Percentiles rank a stretch among this genome's conserved stretches.
These are phyloP conservation scores for Pseudonectria foliicola DNA, from an alignment of 2,329 filamentous ascomycete genomes.

Conservation along the genomic window DNA sequence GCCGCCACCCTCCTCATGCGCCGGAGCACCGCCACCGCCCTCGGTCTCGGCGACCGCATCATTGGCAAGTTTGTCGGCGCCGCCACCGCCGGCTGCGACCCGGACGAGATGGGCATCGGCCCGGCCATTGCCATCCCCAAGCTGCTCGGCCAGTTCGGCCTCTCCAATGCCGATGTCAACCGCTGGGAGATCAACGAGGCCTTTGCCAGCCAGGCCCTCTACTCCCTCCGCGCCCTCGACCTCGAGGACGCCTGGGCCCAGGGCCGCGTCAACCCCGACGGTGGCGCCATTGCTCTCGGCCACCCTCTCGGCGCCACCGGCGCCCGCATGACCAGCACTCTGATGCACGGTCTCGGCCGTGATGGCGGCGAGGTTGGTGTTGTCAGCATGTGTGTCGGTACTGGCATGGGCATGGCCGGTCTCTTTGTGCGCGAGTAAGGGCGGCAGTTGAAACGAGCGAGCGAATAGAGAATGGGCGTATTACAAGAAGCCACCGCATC, in stretches of 20 bases:
- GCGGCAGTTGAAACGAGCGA: too few relatives aligned
- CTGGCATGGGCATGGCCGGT: constrained; percentile 70
- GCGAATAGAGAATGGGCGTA: too few relatives aligned
- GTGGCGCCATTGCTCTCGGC: constrained; percentile 88
- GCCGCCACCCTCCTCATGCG: constrained; percentile 80
- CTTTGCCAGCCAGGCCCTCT: constrained; percentile 58
- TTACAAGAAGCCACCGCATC: too few relatives aligned
- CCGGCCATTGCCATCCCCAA: constrained; percentile 82
- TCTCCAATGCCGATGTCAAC: constrained; percentile 62
- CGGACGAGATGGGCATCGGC: constrained; percentile 92
- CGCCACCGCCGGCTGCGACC: constrained; percentile 67
- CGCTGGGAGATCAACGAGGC: constrained; percentile 94
- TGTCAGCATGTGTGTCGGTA: constrained; percentile 84
- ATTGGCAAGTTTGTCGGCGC: constrained; percentile 79
- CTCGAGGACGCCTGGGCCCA: constrained; percentile 55
- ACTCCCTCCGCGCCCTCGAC: constrained; percentile 66
- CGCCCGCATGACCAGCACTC: constrained; percentile 68
- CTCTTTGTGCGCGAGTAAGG: constrained; percentile 57
- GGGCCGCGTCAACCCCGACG: constrained; percentile 79
- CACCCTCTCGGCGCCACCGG: constrained; percentile 88
- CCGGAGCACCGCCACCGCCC: constrained; percentile 65
- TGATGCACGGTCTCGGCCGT: constrained; percentile 60
- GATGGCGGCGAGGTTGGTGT: constrained; percentile 71
- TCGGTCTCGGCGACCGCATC: constrained; percentile 63
- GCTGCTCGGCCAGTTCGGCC: constrained; percentile 61